These are phyloP conservation scores for Arxiozyma slooffiae DNA, from an alignment of 1,139 yeast genomes.

Conservation along the genomic window DNA sequence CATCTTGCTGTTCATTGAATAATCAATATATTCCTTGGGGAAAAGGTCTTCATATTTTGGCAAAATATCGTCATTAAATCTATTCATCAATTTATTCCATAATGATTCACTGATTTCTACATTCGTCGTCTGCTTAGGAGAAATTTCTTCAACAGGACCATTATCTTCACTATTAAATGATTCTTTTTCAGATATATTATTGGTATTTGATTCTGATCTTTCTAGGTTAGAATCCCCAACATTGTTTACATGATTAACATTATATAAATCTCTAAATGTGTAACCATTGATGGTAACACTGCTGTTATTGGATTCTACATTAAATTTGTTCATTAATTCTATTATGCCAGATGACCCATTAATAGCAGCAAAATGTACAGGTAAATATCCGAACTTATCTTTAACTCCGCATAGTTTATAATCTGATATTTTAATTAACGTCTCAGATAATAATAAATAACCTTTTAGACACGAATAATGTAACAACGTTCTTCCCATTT, in stretches of 20 bases:
- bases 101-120: constrained; percentile 16
- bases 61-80: constrained; percentile 46
- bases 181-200: constrained; percentile 21
- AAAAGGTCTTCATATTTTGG: constrained; percentile 79
- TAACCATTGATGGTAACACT: constrained; percentile 8
- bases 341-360: constrained; percentile 54
- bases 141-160: not conserved
- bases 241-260: constrained; percentile 5
- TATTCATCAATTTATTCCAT: constrained; percentile 58
- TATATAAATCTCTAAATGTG: constrained; percentile 10
- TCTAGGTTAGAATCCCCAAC: not conserved
- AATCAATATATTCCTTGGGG: constrained; percentile 36
- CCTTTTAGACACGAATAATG: constrained; percentile 77
- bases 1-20: constrained; percentile 2
- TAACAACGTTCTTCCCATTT: constrained; percentile 76
- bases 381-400: constrained; percentile 76
- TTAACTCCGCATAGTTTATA: constrained; percentile 71
- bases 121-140: too few species aligned
- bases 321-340: constrained; percentile 7
- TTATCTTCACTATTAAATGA: constrained; percentile 11
- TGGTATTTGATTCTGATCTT: constrained; percentile 13
- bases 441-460: constrained; percentile 49
- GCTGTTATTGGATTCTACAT: constrained; percentile 20
- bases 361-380: constrained; percentile 75
- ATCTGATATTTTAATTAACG: constrained; percentile 45